These are phyloP conservation scores for Oidiodendron maius DNA, from an alignment of 495 filamentous ascomycete species.

Conservation along the genomic window DNA sequence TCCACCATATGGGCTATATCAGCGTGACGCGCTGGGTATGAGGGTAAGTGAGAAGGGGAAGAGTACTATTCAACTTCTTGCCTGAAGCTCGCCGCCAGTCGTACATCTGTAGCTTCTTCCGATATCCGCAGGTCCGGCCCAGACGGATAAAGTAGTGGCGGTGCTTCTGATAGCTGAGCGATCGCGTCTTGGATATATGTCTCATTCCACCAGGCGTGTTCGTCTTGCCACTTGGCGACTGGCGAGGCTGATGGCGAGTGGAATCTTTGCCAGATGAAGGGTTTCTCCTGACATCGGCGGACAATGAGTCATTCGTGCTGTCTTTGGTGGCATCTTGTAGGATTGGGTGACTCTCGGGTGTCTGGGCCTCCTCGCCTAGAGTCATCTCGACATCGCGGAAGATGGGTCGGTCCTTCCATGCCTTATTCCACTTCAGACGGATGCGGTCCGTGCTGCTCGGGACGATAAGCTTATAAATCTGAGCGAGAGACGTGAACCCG, in stretches of 20 bases:
- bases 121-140: conserved; percentile 4
- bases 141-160: conserved; percentile 9
- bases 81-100: conserved; percentile 8
- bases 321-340: background rate
- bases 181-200: conserved; percentile 7
- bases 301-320: no score
- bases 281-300: no score
- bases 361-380: background rate
- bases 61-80: conserved; percentile 12
- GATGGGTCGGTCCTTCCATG: conserved; percentile 2
- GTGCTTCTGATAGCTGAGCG: conserved; percentile 8
- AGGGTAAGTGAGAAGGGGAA: background rate
- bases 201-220: no score
- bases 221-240: no score
- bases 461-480: conserved; percentile 10
- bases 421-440: background rate
- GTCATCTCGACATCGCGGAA: conserved; percentile 8
- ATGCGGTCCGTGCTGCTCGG: background rate
- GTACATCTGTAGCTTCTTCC: conserved; percentile 11
- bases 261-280: no score
- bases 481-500: background rate
- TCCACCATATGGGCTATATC: no score
- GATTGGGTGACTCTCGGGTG: background rate
- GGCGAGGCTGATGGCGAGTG: no score
- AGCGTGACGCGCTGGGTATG: background rate